phyloP scores from a whole-genome alignment of 306 rosid genomes.

The Quercus ilex region DNA sequence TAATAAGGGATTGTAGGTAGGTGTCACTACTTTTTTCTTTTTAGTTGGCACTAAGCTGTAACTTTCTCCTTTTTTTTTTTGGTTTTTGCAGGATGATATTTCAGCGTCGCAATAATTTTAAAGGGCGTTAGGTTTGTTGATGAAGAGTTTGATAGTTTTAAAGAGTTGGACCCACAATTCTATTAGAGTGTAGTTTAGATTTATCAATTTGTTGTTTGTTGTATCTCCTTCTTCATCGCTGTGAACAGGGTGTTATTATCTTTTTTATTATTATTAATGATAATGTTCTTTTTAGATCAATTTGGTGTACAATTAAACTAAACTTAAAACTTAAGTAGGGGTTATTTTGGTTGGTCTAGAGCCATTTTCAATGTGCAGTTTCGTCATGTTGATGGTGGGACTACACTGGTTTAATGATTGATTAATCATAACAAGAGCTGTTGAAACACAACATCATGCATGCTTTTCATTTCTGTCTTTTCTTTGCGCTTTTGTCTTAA shows the following conservation, averaged over 20 bases:
- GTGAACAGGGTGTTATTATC: not conserved
- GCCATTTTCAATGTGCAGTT: not conserved
- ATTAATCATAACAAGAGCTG: not conserved
- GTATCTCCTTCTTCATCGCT: not conserved
- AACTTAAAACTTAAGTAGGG: not conserved
- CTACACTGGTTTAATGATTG: not conserved
- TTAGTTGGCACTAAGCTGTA: not conserved
- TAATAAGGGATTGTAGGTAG: not conserved
- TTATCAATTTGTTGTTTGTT: not conserved
- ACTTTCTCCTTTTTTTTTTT: not conserved
- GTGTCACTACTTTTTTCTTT: not conserved
- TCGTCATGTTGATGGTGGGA: not conserved
- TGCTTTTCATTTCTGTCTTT: not conserved
- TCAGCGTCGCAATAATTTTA: slow-evolving; percentile 4
- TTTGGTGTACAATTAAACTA: too few species aligned
- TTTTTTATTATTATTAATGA: not conserved
- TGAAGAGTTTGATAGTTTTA: slow-evolving; percentile 2
- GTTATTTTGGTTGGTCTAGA: not conserved
- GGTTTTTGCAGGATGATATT: slow-evolving; percentile 22
- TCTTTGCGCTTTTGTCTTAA: not conserved
- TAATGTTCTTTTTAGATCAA: not conserved
- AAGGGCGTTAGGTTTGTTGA: not conserved
- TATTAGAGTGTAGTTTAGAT: not conserved
- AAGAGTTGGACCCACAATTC: not conserved
- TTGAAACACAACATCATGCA: not conserved